Base-by-base conservation (phyloP, 2,329 filamentous ascomycete species). In the Phialemoniopsis sp. region DNA sequence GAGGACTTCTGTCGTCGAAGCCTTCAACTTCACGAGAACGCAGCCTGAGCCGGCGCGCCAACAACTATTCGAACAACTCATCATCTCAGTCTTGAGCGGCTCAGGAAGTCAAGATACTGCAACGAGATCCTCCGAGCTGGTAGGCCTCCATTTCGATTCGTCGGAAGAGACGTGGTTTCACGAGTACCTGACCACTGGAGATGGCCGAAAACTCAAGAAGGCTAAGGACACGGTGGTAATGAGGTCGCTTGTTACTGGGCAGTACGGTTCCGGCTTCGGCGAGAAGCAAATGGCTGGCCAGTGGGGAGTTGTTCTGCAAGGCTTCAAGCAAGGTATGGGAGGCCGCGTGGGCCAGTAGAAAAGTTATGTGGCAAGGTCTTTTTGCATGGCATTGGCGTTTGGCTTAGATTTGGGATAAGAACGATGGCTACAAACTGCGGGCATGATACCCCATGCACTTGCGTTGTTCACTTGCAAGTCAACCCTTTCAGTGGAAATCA, bases 91-190 rank as follows among this genome's bases (percentile, higher is more conserved):
- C 3, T 66, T 86, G 5, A 66, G 66, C 6, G 60, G 58, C 5
- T 49, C 56, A 12, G 49, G 57, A 5, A 53, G 46, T 4, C 59
- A 68, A 29, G 62, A 65, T 5, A 58, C 62, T 4, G 76, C 78
- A 3, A 67, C 72, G 13, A 75, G 77, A 14, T 80, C 81, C 0
- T 74, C 79, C 34, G 85, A 91, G 57, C 68, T 94, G 0, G 74
- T 88, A 8, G 82, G 83, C 44, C 62, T 91, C 45, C 85, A 87
- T 0, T 76, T 94, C n/a, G 79, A 79, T 41, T 57, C 68, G 2
- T 67, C 76, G 14, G 89, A 95, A 55, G 86, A 90, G 55, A 56
- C 56, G 5, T 91, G 86, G 84, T 80, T 94, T 45, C 79, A 84
- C 48, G 76, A 84, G 18, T 84, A 76, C 42, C 64, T 94, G 29